phyloP scores from a whole-genome alignment of 2,329 filamentous ascomycete species.

The Ilyonectria destructans region DNA sequence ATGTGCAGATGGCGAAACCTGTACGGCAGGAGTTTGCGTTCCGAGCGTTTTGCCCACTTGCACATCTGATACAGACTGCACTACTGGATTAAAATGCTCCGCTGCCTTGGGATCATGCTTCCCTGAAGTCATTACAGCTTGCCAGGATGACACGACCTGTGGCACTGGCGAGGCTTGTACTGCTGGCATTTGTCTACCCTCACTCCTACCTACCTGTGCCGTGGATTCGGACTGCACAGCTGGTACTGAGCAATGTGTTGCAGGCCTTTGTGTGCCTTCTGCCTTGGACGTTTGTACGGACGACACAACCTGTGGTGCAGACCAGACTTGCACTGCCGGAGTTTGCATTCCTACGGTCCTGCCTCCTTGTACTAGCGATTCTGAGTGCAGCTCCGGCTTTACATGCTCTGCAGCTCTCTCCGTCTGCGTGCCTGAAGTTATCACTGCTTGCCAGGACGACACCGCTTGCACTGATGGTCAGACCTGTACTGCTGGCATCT shows the following conservation, averaged over 20 bases:
- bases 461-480: slow-evolving; percentile 8
- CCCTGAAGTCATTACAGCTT: slow-evolving; percentile 18
- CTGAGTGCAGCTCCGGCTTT: background rate
- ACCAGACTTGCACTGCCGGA: slow-evolving; percentile 14
- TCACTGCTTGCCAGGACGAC: background rate
- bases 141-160: slow-evolving; percentile 5
- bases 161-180: background rate
- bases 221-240: slow-evolving; percentile 6
- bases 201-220: slow-evolving; percentile 7
- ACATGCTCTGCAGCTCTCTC: slow-evolving; percentile 1
- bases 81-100: slow-evolving; percentile 8
- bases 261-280: slow-evolving; percentile 13
- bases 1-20: background rate
- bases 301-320: background rate
- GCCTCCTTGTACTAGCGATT: slow-evolving; percentile 13
- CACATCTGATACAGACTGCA: background rate
- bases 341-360: slow-evolving; percentile 15
- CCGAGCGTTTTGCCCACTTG: background rate
- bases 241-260: slow-evolving; percentile 18
- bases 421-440: slow-evolving; percentile 12
- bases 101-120: slow-evolving; percentile 4
- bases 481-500: slow-evolving; percentile 21
- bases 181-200: slow-evolving; percentile 12
- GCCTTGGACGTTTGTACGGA: slow-evolving; percentile 8
- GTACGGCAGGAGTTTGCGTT: slow-evolving; percentile 6